phyloP scores from a whole-genome alignment of 2,329 filamentous ascomycete genomes.

The Metarhizium sp. region DNA sequence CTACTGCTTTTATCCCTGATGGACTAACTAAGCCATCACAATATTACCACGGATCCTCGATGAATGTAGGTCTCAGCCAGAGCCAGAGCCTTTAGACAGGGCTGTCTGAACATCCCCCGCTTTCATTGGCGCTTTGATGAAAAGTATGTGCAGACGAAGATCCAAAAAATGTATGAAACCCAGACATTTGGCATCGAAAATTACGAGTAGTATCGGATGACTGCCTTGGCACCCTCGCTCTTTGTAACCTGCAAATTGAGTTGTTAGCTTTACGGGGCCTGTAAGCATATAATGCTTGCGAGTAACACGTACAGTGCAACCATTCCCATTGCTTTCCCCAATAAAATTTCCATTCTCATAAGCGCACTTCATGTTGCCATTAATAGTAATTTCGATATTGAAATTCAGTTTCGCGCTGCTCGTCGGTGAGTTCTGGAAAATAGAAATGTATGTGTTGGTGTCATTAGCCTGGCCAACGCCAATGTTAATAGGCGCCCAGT shows the following conservation, averaged over 20 bases:
- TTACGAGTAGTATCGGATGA: constrained; percentile 33
- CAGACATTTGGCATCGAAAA: background rate
- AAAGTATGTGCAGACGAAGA: constrained; percentile 26
- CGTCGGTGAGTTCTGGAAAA: constrained; percentile 78
- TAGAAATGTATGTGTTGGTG: constrained; percentile 67
- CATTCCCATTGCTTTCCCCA: constrained; percentile 39
- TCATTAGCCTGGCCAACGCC: constrained; percentile 62
- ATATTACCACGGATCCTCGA: background rate
- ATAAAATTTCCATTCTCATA: constrained; percentile 55
- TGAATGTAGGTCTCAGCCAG: background rate
- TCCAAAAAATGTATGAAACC: constrained; percentile 15
- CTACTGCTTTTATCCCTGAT: background rate
- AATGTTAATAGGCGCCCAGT: constrained; percentile 81
- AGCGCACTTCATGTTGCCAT: constrained; percentile 49
- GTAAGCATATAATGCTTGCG: background rate
- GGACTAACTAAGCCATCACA: background rate
- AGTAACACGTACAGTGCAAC: constrained; percentile 67
- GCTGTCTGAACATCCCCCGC: background rate
- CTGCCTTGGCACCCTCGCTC: constrained; percentile 28
- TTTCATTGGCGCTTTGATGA: constrained; percentile 10
- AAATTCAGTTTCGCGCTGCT: constrained; percentile 62
- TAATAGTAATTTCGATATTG: constrained; percentile 67
- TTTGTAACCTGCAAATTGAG: constrained; percentile 30
- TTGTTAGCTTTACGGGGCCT: background rate
- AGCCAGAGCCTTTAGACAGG: background rate